Evolutionary conservation across 1,139 yeast genomes (phyloP), one percentile per base, ranked within the genome.

Genomic region (Sugiyamaella japonica): DNA sequence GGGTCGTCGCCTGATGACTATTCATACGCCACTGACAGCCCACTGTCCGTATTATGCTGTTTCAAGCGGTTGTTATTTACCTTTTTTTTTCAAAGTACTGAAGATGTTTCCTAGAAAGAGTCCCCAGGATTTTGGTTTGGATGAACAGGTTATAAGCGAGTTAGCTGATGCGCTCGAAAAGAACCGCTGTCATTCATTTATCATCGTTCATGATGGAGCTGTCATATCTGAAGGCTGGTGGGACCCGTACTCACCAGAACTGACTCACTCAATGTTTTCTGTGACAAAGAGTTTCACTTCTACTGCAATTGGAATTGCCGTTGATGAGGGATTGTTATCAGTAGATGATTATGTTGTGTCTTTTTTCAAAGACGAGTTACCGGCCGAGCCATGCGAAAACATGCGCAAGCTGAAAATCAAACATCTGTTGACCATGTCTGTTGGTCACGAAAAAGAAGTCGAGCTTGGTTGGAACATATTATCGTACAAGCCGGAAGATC

Each of bases 171-270:
- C 13, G 7, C 54, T 55, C 20, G 46, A 49, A 9, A 8, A 16
- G 29, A 46, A 43, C 32, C 29, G 37, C 16, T 25, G 42, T 25
- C 59, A 57, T 44, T 56, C 60, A 5, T 46, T 54, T 36, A 46
- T 54, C 16, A 48, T 57, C 20, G 51, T 52, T 7, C 43, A 50
- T 12, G 47, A 57, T 34, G 58, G 58, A 1, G 32, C 42, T 5
- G 56, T 57, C 12, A 53, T 54, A n/a, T 46, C 54, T 10, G 59
- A 56, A 37, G 60, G 59, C 9, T 56, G 52, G 51, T 56, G 60
- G 59, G 23, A 34, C 23, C 60, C 60, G 4, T 56, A 54, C 31
- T 28, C 31, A 2, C 51, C 53, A 23, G 55, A 54, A 4, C 50
- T 48, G 28, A 37, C 44, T 10, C 59, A 57, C 45, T 10, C 54